phyloP scores from a whole-genome alignment of 139 green algal species.

The Coelastrella sp. region DNA sequence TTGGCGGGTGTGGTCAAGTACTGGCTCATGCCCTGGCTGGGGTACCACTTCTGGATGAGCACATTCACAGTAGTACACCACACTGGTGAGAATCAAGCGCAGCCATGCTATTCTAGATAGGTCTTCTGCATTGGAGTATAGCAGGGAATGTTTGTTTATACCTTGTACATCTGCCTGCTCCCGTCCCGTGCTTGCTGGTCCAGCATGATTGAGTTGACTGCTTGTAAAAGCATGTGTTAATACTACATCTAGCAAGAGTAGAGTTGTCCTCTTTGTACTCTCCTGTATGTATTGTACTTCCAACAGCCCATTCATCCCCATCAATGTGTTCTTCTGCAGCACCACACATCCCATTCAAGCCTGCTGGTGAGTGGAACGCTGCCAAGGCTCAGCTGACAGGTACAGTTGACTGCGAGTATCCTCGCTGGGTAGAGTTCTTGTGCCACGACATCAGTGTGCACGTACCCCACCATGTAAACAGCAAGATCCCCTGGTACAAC shows the following conservation, averaged over 20 bases:
- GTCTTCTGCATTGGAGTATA: too few relatives aligned
- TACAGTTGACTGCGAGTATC: conserved; percentile 98
- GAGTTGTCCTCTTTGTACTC: too few relatives aligned
- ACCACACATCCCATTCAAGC: conserved; percentile 98
- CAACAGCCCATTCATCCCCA: not conserved
- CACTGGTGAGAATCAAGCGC: conserved; percentile 62
- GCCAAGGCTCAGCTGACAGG: conserved; percentile 78
- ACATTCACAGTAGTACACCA: conserved; percentile 99
- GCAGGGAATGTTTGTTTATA: too few relatives aligned
- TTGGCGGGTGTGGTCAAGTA: conserved; percentile 84
- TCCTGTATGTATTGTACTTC: too few relatives aligned
- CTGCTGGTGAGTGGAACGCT: conserved; percentile 88
- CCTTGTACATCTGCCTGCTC: too few relatives aligned
- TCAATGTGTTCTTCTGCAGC: conserved; percentile 49
- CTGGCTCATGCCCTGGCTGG: conserved; percentile 98
- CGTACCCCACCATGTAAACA: conserved; percentile 95
- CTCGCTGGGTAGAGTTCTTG: conserved; percentile 93
- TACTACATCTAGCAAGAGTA: too few relatives aligned
- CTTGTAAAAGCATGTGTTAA: too few relatives aligned
- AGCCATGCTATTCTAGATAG: too few relatives aligned
- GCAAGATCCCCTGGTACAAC: conserved; percentile 98
- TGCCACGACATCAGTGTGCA: conserved; percentile 98
- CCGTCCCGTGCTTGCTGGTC: too few relatives aligned
- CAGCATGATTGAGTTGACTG: too few relatives aligned
- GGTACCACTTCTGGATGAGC: conserved; percentile 99